Conservation (phyloP, 163 green algal genomes). For the Chlorella variabilis region DNA sequence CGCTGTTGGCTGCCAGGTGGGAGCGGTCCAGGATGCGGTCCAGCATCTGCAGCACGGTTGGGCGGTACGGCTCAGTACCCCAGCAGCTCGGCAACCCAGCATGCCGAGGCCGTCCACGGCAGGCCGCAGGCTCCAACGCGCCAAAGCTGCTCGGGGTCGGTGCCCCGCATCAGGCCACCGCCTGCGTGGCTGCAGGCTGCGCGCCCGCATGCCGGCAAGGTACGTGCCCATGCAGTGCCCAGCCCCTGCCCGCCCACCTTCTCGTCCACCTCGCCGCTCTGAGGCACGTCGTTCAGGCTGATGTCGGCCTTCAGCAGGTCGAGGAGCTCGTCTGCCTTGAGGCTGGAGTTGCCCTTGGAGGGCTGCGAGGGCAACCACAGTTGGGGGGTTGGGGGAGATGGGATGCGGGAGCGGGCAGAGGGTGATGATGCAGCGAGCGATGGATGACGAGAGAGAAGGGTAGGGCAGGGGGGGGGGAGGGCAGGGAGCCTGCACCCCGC, state of each 20-base stretch:
- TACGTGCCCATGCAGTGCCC: no score
- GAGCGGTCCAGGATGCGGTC: conserved; percentile 76
- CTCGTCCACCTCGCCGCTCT: conserved; percentile 75
- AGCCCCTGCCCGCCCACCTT: conserved; percentile 37
- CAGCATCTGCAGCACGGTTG: conserved; percentile 49
- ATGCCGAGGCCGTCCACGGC: no score
- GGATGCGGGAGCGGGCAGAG: neutral
- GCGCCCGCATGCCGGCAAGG: no score
- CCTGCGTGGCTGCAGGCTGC: no score
- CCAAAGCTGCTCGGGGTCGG: no score
- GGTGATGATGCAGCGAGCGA: no score
- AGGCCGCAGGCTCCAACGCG: no score
- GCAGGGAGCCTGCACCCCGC: no score
- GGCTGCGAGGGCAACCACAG: neutral
- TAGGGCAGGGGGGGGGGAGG: neutral
- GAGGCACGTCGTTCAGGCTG: conserved; percentile 66
- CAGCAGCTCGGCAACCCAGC: neutral
- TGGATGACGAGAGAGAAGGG: no score
- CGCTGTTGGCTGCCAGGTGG: conserved; percentile 64
- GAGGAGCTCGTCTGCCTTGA: conserved; percentile 81
- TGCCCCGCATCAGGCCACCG: no score
- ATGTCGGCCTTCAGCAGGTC: conserved; percentile 77
- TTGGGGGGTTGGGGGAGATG: neutral
- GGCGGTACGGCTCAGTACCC: neutral
- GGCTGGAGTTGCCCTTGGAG: conserved; percentile 46